Evolutionary conservation across 2,329 filamentous ascomycete genomes (phyloP), one percentile per base, ranked within the genome.

Genomic region (Bipolaris bicolor): DNA sequence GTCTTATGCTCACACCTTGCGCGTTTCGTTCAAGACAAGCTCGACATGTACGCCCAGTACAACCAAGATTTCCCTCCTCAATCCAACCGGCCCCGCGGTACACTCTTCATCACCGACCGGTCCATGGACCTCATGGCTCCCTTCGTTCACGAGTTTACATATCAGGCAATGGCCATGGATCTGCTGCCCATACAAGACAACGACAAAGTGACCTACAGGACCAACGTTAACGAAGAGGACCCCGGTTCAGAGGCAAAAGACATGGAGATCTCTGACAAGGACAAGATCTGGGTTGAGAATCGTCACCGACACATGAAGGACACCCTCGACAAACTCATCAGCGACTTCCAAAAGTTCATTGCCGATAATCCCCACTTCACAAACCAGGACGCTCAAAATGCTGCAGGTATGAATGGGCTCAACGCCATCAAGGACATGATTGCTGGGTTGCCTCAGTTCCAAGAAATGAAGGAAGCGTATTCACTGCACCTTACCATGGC

Each of bases 381-480:
- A 11, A 88, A 95, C 62, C 83, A 87, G 71, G 81, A 85, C 60
- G 84, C 84, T 62, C 86, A 90, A 55, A 84, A 88, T 31, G 83
- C 86, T 45, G 89, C 88, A 39, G 96, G 86, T 72, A 82, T 98
- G 61, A 96, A 92, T 41, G 96, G 87, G 71, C 81, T 99, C 53
- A 96, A 93, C 77, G 90, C 91, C 24, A 97, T 99, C 77, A 92
- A 95, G 71, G 93, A 97, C 77, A 99, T 99, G 95, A 81, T 99
- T 79, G 95, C 92, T 13, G 94, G 93, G 7, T 80, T 99, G 57
- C 92, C 93, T 11, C 91, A 98, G 71, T 99, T 97, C 71, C 91
- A 96, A 70, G 90, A 96, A 76, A 91, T 95, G 83, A 97, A 98
- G 76, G 92, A 96, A 72, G 89, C 91, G 1, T 99, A 98, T 76